Evolutionary conservation across 208 protist genomes (phyloP), one percentile per base, ranked within the genome.

Genomic region (Vickermania spadyakhi): DNA sequence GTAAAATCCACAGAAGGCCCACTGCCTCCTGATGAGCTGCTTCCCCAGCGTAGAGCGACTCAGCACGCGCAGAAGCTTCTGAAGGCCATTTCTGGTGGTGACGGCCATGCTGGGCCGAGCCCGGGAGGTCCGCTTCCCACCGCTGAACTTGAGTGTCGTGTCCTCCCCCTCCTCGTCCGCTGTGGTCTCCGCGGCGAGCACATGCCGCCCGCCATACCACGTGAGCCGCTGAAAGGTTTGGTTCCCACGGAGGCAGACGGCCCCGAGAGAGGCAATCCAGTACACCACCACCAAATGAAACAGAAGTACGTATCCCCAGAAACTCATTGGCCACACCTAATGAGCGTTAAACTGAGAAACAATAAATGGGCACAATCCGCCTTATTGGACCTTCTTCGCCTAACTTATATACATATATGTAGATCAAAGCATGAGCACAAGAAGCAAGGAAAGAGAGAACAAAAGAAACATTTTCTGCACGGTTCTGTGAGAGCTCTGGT

Each of bases 181-280:
- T 5, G 51, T 28, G 25, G 51, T 55, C n/a, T 13, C 5, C 11
- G 11, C 25, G 41, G 13, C 41, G 41, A 18, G 13, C 13, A 18
- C 21, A 7, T 55, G 51, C 25, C 51, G 13, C n/a, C n/a, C 51
- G 21, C 51, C 25, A 23, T 55, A 55, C 21, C 21, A 22, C n/a
- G 51, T 55, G 21, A 55, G 51, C n/a, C 11, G 7, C n/a, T 27
- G 13, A 23, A 55, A 55, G 5, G 7, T 22, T 28, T 55, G 7
- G 51, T 55, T 28, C 21, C 21, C 11, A 22, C 84, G 80, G 5
- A 84, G 23, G 7, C 75, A 31, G 18, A 88, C 60, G 21, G 77
- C 60, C 3, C 66, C 45, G 5, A 86, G 31, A 1, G 81, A 75
- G 1, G 58, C 42, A 1, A 59, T 25, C 81, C 84, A 91, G 64